Evolutionary conservation across 2,329 filamentous ascomycete genomes (phyloP), one percentile per base, ranked within the genome.

Genomic region (Ceratocystis diversiconidia): DNA sequence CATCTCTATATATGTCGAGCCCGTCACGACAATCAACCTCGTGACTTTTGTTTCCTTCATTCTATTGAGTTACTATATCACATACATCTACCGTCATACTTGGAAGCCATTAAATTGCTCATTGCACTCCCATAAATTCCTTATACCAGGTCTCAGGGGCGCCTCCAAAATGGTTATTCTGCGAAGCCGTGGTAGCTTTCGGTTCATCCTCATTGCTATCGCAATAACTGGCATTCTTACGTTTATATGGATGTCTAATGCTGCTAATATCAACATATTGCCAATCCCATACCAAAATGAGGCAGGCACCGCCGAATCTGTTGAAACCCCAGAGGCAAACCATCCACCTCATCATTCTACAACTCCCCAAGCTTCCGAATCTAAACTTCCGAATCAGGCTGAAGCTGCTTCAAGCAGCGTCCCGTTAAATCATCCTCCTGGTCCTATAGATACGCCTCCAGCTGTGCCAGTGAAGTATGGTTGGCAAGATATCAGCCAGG

Each of bases 191-290:
- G 7, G 28, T 25, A n/a, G 43, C 55, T n/a, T 59, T 28, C 63
- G 63, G n/a, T 32, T 50, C 8, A 25, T 65, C 22, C 17, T 61
- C 22, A 59, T 65, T 44, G 43, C 63, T 8, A 15, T 12, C 15
- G 19, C 61, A 15, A 60, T 65, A 17, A 48, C 28, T 15, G 63
- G 55, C 17, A 48, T 65, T 57, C 41, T 65, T 12, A 65, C 36
- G 5, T n/a, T 65, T 3, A 41, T 19, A 7, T 60, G 41, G 63
- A 44, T 60, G 30, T 61, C 36, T 25, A n/a, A 46, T 30, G 17
- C 55, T 36, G 44, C 61, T 5, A 52, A 25, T 36, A 5, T 28
- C 3, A 41, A 41, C 52, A 25, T 44, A n/a, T 57, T 65, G 22
- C 63, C 63, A 3, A 59, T 46, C 36, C 25, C 28, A 12, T 57